These are phyloP conservation scores for Dittrichia graveolens DNA, from an alignment of 129 eudicot species.

Conservation along the genomic window DNA sequence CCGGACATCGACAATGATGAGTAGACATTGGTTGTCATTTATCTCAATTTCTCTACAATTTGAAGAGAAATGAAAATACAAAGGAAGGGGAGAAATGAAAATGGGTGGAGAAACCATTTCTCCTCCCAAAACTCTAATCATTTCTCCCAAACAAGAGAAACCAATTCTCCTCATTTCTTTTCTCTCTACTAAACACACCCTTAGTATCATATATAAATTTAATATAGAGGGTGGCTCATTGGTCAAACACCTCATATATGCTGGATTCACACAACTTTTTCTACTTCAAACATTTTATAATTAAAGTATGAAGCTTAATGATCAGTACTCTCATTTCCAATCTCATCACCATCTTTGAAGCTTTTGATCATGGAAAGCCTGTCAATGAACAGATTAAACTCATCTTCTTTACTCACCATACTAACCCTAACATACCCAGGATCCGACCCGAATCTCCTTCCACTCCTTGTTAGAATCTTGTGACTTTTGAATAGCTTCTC, in stretches of 20 bases:
- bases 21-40: no score
- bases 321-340: slow-evolving; percentile 21
- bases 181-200: no score
- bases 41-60: no score
- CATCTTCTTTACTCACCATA: slow-evolving; percentile 73
- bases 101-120: no score
- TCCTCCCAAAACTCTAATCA: no score
- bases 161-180: no score
- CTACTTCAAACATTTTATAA: background rate
- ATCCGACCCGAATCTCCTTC: slow-evolving; percentile 67
- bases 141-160: no score
- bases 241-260: slow-evolving; percentile 41
- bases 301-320: background rate
- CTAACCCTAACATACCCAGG: slow-evolving; percentile 61
- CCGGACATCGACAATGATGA: no score
- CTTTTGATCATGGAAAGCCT: slow-evolving; percentile 51
- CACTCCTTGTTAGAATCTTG: slow-evolving; percentile 63
- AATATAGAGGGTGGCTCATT: slow-evolving; percentile 30
- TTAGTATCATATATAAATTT: background rate
- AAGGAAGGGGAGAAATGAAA: no score
- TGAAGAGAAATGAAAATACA: no score
- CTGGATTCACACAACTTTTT: slow-evolving; percentile 29
- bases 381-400: slow-evolving; percentile 55
- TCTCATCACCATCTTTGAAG: slow-evolving; percentile 19
- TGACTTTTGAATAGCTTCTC: slow-evolving; percentile 50